phyloP scores from a whole-genome alignment of 1,284 basidiomycete genomes.

The Ceratobasidium sp. region DNA sequence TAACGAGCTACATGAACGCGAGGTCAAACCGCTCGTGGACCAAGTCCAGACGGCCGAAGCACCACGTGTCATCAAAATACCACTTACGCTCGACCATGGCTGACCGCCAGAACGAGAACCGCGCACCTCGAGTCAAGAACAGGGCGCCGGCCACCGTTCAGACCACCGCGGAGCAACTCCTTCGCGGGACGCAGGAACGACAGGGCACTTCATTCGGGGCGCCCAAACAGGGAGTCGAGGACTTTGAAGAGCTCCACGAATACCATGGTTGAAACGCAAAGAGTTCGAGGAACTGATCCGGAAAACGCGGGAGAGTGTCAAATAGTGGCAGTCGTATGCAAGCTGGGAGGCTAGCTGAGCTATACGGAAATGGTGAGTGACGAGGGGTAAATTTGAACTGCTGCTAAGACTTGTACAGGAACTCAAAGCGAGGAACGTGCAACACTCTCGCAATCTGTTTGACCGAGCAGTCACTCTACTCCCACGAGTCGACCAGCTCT shows the following conservation, averaged over 20 bases:
- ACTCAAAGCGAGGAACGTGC: constrained; percentile 94
- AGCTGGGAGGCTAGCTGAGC: constrained; percentile 84
- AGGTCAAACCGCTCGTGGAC: too few relatives aligned
- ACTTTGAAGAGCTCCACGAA: constrained; percentile 96
- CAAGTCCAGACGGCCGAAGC: too few relatives aligned
- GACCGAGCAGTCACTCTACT: constrained; percentile 96
- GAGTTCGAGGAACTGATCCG: constrained; percentile 97
- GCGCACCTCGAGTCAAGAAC: constrained; percentile 82
- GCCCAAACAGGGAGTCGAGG: constrained; percentile 94
- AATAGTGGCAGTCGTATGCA: constrained; percentile 66
- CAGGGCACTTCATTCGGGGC: constrained; percentile 91
- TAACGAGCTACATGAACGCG: too few relatives aligned
- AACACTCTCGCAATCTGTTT: constrained; percentile 95
- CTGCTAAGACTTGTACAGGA: constrained; percentile 56
- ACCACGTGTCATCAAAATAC: constrained; percentile 28
- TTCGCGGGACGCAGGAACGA: constrained; percentile 97
- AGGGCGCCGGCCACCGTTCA: constrained; percentile 91
- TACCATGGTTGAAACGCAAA: constrained; percentile 90
- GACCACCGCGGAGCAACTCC: constrained; percentile 97
- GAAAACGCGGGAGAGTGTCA: constrained; percentile 84
- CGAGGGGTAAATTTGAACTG: neutral
- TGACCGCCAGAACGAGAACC: constrained; percentile 38
- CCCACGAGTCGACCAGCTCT: constrained; percentile 91
- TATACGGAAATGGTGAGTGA: constrained; percentile 85
- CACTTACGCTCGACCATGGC: neutral